Evolutionary conservation across 2,329 filamentous ascomycete genomes (phyloP).

Genomic region (Exophiala dermatitidis): DNA sequence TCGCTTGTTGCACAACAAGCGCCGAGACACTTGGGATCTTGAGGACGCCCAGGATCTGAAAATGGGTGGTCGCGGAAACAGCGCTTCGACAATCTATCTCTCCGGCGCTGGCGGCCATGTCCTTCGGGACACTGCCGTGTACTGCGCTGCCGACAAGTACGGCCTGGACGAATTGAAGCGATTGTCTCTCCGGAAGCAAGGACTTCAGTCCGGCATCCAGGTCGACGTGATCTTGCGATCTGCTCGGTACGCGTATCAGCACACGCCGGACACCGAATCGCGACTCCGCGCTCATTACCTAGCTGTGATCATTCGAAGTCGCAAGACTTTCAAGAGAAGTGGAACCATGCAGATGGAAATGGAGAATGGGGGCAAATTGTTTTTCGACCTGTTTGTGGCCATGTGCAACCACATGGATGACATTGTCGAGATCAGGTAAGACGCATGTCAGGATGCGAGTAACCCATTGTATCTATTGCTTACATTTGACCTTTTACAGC

Average conservation of each 20-base stretch:
- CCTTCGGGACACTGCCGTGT: constrained; percentile 87
- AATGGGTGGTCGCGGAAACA: constrained; percentile 54
- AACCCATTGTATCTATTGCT: too few species aligned
- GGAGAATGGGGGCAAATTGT: constrained; percentile 89
- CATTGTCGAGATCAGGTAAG: constrained; percentile 76
- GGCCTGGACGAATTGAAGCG: constrained; percentile 87
- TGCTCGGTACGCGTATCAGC: constrained; percentile 89
- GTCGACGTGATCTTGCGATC: constrained; percentile 85
- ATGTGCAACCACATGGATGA: constrained; percentile 98
- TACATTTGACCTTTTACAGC: constrained; percentile 30
- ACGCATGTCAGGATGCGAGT: too few species aligned
- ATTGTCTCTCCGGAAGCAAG: constrained; percentile 88
- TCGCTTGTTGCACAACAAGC: constrained; percentile 78
- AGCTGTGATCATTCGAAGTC: constrained; percentile 92
- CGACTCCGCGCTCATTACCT: constrained; percentile 93
- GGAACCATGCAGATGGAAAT: constrained; percentile 99
- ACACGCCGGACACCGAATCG: constrained; percentile 89
- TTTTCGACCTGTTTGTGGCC: constrained; percentile 96
- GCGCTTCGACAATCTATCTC: constrained; percentile 72
- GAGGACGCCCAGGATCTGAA: constrained; percentile 59
- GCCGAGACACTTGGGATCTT: constrained; percentile 80
- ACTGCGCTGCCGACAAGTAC: constrained; percentile 84
- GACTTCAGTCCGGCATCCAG: constrained; percentile 84
- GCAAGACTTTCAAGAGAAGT: constrained; percentile 95
- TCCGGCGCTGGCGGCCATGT: constrained; percentile 66